A percentile compares a stretch with the other conserved stretches of the same genome.
phyloP scores from a whole-genome alignment of 768 basidiomycete species.

The Tricholoma hemisulphureum region DNA sequence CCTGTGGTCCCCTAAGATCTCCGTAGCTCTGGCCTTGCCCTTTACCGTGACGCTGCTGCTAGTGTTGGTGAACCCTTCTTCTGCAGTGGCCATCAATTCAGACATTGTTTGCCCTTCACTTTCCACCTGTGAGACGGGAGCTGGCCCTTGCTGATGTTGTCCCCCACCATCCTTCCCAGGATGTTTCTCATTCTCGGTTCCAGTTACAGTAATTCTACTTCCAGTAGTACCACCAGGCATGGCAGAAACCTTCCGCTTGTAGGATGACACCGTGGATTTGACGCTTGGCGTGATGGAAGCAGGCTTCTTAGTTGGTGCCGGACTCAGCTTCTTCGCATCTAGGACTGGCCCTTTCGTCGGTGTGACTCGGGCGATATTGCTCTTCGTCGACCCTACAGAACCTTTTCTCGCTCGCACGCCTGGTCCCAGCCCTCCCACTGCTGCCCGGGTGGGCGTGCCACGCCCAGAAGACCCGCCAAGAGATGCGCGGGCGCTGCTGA shows the following conservation, averaged over 20 bases:
- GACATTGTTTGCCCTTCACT: neutral
- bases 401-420: conserved; percentile 10
- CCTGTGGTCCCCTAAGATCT: conserved; percentile 37
- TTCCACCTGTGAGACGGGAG: neutral
- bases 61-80: conserved; percentile 15
- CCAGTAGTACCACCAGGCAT: conserved; percentile 7
- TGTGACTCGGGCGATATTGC: conserved; percentile 10
- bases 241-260: conserved; percentile 23
- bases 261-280: conserved; percentile 27
- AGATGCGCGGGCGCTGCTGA: conserved; percentile 9
- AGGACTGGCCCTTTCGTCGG: conserved; percentile 28
- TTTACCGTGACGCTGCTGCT: conserved; percentile 24
- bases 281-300: conserved; percentile 21
- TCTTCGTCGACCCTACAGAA: conserved; percentile 22
- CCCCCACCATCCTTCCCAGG: conserved; percentile 11
- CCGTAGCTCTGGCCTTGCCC: conserved; percentile 17
- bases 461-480: conserved; percentile 3
- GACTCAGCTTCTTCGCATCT: conserved; percentile 31
- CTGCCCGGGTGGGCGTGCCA: conserved; percentile 10
- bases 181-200: conserved; percentile 6
- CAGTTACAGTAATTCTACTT: neutral
- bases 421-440: neutral
- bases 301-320: conserved; percentile 21
- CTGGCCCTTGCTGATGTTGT: conserved; percentile 3
- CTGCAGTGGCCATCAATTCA: conserved; percentile 11